These are phyloP conservation scores for Venturia carpophila DNA, from an alignment of 2,329 filamentous ascomycete genomes.

Conservation along the genomic window DNA sequence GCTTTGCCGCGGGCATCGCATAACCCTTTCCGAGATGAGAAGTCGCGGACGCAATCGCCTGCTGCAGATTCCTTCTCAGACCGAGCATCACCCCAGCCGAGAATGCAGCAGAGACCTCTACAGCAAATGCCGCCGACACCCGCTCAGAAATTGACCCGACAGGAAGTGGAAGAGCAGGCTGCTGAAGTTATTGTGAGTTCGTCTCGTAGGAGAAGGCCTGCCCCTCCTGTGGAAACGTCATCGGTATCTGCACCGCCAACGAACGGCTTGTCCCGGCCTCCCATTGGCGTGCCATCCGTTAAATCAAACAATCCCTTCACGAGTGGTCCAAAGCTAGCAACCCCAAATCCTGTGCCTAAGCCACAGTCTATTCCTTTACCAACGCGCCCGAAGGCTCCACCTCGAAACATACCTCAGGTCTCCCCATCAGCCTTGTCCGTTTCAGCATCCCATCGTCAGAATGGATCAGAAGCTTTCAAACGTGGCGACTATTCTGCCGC, in stretches of 20 bases:
- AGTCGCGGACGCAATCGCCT: constrained; percentile 20
- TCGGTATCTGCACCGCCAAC: constrained; percentile 8
- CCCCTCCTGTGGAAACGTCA: constrained; percentile 31
- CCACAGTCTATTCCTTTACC: constrained; percentile 35
- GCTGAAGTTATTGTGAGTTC: constrained; percentile 83
- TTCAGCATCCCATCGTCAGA: constrained; percentile 69
- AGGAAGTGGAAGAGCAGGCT: constrained; percentile 70
- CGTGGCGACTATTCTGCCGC: constrained; percentile 85
- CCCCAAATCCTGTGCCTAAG: constrained; percentile 25
- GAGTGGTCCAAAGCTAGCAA: constrained; percentile 23
- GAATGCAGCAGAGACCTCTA: constrained; percentile 31
- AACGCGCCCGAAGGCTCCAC: constrained; percentile 40
- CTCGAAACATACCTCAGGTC: constrained; percentile 57
- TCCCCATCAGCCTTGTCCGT: constrained; percentile 62
- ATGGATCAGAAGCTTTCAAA: constrained; percentile 85
- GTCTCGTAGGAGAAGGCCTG: constrained; percentile 59
- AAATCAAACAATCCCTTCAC: constrained; percentile 35
- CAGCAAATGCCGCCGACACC: constrained; percentile 33
- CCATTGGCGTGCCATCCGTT: constrained; percentile 29
- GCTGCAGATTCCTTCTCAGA: constrained; percentile 28
- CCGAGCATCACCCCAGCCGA: constrained; percentile 34
- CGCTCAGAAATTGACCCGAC: constrained; percentile 58
- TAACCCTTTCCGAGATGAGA: constrained; percentile 17
- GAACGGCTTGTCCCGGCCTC: constrained; percentile 10
- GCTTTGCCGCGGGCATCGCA: constrained; percentile 23